Evolutionary conservation across 805 yeast genomes (phyloP), one percentile per base, ranked within the genome.

Genomic region (Candida xiaguanensis): DNA sequence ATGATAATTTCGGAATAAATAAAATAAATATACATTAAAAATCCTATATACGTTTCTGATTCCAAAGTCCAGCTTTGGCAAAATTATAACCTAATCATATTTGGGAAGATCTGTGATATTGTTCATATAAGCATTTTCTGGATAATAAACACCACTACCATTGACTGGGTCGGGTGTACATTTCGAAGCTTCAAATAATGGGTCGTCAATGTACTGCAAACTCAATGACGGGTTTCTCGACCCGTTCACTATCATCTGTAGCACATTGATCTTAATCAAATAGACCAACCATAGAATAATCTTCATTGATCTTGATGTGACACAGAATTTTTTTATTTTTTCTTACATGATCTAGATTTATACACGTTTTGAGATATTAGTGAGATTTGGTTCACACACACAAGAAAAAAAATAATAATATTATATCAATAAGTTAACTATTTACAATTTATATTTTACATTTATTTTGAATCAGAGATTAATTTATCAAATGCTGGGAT

Each of bases 401-500:
- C 24, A 7, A 20, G 24, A 20, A 20, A 6, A 20, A 20, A 31
- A 31, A 25, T 17, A 31, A 11, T 24, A 24, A n/a, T n/a, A n/a
- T n/a, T n/a, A n/a, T n/a, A n/a, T n/a, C 24, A 20, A 20, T 20
- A 20, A 7, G 7, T 31, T n/a, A n/a, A n/a, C 34, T 31, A 31
- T 19, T 31, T 31, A 31, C 34, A 19, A 6, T 11, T 18, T 19
- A 11, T 7, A 33, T n/a, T n/a, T n/a, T n/a, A n/a, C n/a, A 24
- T 24, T 22, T 13, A 36, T 28, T 31, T 38, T 13, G 34, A 18
- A 4, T 13, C 25, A 20, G 31, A 34, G 18, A 41, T 22, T 18
- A 41, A 50, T 51, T 79, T 79, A 64, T 93, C 99, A 55, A 90
- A 89, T 44, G 95, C 95, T 44, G 99, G 99, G 52, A 93, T 93